phyloP scores from a whole-genome alignment of 2,329 filamentous ascomycete genomes.

The Aspergillus sp. region DNA sequence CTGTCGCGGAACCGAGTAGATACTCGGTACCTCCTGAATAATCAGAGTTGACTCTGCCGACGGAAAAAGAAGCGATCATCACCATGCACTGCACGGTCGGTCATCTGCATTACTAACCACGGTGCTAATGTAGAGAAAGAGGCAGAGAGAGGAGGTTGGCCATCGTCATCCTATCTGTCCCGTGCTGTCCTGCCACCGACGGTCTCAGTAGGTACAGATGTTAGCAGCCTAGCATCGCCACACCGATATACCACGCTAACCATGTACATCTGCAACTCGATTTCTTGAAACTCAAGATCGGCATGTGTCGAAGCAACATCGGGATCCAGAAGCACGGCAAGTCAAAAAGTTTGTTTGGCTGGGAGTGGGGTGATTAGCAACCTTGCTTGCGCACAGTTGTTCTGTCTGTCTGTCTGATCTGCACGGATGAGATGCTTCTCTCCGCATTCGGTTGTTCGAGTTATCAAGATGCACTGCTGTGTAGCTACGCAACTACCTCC shows the following conservation, averaged over 20 bases:
- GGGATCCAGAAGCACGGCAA: background rate
- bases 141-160: background rate
- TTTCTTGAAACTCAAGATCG: background rate
- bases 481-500: background rate
- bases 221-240: background rate
- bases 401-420: no score
- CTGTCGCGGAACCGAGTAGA: background rate
- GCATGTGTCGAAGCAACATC: background rate
- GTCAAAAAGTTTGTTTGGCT: background rate
- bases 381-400: background rate
- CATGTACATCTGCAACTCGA: background rate
- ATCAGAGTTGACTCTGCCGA: background rate
- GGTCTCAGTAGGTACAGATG: background rate
- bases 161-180: no score
- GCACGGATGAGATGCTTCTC: background rate
- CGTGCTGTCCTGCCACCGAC: background rate
- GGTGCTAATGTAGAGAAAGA: no score
- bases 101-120: background rate
- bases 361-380: background rate
- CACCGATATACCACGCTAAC: background rate
- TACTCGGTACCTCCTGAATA: background rate
- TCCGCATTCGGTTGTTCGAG: background rate
- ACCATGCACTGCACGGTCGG: background rate
- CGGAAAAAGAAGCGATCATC: conserved; percentile 5
- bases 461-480: background rate